Base-by-base conservation (phyloP, 2,329 filamentous ascomycete species). In the Ophiostoma quercus region DNA sequence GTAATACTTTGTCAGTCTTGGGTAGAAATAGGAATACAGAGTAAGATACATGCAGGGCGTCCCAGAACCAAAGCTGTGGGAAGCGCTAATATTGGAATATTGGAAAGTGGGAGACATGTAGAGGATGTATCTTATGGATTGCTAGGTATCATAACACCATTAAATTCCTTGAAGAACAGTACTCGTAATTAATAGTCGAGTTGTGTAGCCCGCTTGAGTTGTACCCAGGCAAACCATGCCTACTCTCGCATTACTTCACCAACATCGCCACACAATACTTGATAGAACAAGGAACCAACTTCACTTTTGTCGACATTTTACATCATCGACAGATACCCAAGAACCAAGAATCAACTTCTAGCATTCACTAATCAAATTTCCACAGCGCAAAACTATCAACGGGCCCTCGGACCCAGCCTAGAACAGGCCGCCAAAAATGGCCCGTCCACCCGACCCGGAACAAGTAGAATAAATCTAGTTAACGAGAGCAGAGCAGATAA, bases 401-500 rank as follows among this genome's bases (percentile, higher is more conserved):
- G 57, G 57, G 9, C 57, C 57, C 57, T 16, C 57, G 57, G 57
- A 25, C 57, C 57, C 57, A 32, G 57, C 57, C 57, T 62, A 29
- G 57, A 62, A n/a, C 51, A 57, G 57, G 57, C 57, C 57, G 14
- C 57, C 57, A 62, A 32, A 32, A 32, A 62, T 62, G 57, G 57
- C 57, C 25, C 57, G 57, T 62, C 57, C 57, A 25, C 57, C 57
- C 57, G 25, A 29, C 51, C 51, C 51, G 51, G n/a, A 57, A 8
- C 11, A 62, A 62, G 57, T 62, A 19, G 57, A 62, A 62, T 32
- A 32, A 62, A 14, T 41, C 37, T 11, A 8, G 37, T 8, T 9
- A 39, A 29, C 25, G 25, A 34, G 34, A 34, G 34, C 8, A 8
- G 34, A 34, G 34, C 8, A 6, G 34, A 34, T 34, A 34, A 34